Base-by-base conservation (phyloP, 2,329 filamentous ascomycete genomes). In the Herpotrichia juniperi region DNA sequence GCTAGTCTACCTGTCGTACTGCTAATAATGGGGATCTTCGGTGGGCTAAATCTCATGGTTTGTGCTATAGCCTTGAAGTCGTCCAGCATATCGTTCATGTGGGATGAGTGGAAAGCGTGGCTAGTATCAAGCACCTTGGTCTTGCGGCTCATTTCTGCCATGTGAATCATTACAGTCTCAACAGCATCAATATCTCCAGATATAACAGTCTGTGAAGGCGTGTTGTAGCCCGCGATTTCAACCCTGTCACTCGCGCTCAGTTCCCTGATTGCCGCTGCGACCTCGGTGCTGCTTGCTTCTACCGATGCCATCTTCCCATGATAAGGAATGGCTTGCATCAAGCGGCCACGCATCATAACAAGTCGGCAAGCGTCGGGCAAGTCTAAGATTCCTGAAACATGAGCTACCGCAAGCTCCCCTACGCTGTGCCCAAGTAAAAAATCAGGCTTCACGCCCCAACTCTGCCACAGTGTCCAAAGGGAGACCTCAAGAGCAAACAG, bases 51-150 rank as follows among this genome's bases (percentile, higher is more conserved):
- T 3, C 17, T 8, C 21, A 51, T 44, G 31, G 68, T 67, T 1
- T 75, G 67, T 28, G 70, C 51, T 4, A 49, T 14, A 3, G 68
- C 61, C 19, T 73, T 67, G 31, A 78, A 74, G 3, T 64, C 65
- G 3, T 69, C 67, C 7, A 79, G 61, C 2, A 71, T 72, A 2
- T 60, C 48, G 4, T 66, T 17, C 74, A 77, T 76, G 28, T 78
- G 75, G 28, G 69, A 66, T 0, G 74, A 77, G 48, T 79, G 78
- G 47, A 79, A 80, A 0, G 77, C 78, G n/a, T 61, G 68, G 17
- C 75, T 70, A 1, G 78, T 74, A 45, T 71, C 66, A 4, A 80
- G 69, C 17, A 62, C 44, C 1, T 75, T 66, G 2, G 61, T 64
- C 51, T 78, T 79, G 12, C 66, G 68, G 10, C 66, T 57, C 19